Evolutionary conservation across 768 basidiomycete genomes (phyloP), one percentile per base, ranked within the genome.

Genomic region (Boletus huronensis): DNA sequence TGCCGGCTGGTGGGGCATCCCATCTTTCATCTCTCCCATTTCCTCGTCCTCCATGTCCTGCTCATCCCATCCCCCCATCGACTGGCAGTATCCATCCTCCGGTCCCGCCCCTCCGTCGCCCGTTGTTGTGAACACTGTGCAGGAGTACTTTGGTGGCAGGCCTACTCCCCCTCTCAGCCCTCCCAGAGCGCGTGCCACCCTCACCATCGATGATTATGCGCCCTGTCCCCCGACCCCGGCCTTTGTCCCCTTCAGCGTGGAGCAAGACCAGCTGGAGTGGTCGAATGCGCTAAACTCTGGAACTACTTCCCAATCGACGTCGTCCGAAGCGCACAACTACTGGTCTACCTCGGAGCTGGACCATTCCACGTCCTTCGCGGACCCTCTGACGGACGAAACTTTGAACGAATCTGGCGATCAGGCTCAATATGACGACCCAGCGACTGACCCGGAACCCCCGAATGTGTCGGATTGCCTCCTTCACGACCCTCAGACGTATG

Each of bases 141-240:
- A 40, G 1, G 34, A 28, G 0, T 54, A 50, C 13, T 9, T 41
- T 39, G 47, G 25, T 31, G 48, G 50, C 39, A 21, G 31, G 32
- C 47, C 43, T 6, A 57, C 63, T 0, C 57, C 57, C 3, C 63
- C 60, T 17, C 11, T 32, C 6, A 50, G 13, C 21, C 61, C 60
- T 38, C 23, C n/a, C 9, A 39, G 10, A 13, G 1, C 0, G 31
- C 6, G 1, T 50, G 40, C 34, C 48, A 40, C 53, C 13, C 38
- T 0, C 11, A 17, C 26, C 8, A 0, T 53, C 1, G 53, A 65
- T 1, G 51, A 40, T 5, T 8, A 53, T 29, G 48, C 58, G 8
- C 53, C 64, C 2, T 66, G 61, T 44, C 64, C 64, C 13, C 43
- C 52, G 3, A 52, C 58, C 1, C 64, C 64, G 23, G 16, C 0